A percentile compares a stretch with the other conserved stretches of the same genome.
These are phyloP conservation scores for Anthoceros angustus DNA, from an alignment of 225 moss, liverwort and hornwort genomes.

Conservation along the genomic window DNA sequence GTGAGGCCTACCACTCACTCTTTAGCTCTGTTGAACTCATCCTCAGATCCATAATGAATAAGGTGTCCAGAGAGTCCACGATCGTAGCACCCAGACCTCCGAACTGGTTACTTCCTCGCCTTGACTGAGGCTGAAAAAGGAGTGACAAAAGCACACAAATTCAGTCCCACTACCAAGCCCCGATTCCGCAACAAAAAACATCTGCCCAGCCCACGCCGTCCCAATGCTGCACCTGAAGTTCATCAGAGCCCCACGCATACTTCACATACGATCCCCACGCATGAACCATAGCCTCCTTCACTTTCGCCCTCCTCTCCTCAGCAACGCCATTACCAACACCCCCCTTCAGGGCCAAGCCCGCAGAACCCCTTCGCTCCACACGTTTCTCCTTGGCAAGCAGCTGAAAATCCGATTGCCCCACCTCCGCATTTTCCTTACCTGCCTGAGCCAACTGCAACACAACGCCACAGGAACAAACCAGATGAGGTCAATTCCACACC, in stretches of 20 bases:
- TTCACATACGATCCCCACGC: constrained; percentile 83
- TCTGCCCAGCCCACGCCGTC: not conserved
- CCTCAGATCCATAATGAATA: constrained; percentile 81
- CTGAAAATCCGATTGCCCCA: too few species aligned
- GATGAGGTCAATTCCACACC: not conserved
- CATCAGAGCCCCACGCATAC: constrained; percentile 93
- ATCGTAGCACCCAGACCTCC: constrained; percentile 91
- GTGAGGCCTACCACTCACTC: constrained; percentile 33
- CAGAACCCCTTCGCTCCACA: too few species aligned
- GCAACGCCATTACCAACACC: constrained; percentile 11
- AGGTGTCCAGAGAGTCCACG: constrained; percentile 81
- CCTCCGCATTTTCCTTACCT: too few species aligned
- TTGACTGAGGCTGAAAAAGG: constrained; percentile 42
- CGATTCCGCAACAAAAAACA: not conserved
- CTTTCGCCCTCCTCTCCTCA: constrained; percentile 65
- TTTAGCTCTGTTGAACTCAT: constrained; percentile 67
- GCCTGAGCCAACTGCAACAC: too few species aligned
- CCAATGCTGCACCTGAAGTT: constrained; percentile 36
- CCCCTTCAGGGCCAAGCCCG: not conserved
- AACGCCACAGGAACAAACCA: too few species aligned
- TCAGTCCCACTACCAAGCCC: not conserved
- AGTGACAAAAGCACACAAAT: not conserved
- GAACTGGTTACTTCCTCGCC: constrained; percentile 53
- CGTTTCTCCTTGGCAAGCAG: too few species aligned
- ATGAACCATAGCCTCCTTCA: constrained; percentile 88